Evolutionary conservation across 2,329 filamentous ascomycete genomes (phyloP).

Genomic region (Fusarium metavorans): DNA sequence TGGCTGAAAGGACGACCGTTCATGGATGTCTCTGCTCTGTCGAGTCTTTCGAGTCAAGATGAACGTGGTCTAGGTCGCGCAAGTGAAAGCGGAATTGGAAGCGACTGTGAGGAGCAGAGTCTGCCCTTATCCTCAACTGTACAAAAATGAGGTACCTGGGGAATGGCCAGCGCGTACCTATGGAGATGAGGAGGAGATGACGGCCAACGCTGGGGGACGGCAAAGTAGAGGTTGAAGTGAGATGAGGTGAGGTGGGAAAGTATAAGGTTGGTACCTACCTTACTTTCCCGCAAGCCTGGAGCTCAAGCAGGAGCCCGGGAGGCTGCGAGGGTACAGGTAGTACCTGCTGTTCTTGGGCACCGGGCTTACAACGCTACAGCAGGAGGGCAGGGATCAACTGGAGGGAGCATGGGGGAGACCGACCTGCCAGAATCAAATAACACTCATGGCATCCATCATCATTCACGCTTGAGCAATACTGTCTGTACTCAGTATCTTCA

Average conservation of each 20-base stretch:
- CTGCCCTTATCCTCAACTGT: slow-evolving; percentile 7
- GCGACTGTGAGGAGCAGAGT: slow-evolving; percentile 16
- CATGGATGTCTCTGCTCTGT: slow-evolving; percentile 17
- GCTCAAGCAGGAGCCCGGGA: neutral
- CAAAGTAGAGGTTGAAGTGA: slow-evolving; percentile 1
- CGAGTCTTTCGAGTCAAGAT: slow-evolving; percentile 15
- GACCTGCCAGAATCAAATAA: slow-evolving; percentile 21
- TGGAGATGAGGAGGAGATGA: slow-evolving; percentile 1
- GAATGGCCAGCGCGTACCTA: neutral
- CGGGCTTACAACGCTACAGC: neutral
- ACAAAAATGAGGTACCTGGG: slow-evolving; percentile 1
- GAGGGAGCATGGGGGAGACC: slow-evolving; percentile 19
- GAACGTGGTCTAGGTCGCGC: slow-evolving; percentile 12
- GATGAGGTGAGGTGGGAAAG: slow-evolving; percentile 21
- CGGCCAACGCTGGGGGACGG: slow-evolving; percentile 3
- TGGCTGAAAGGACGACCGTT: slow-evolving; percentile 31
- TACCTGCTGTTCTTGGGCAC: slow-evolving; percentile 6
- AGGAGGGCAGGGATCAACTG: slow-evolving; percentile 20
- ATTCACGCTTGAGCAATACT: neutral
- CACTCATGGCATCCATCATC: neutral
- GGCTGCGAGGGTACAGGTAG: neutral
- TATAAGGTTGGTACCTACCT: slow-evolving; percentile 23
- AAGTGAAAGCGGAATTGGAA: slow-evolving; percentile 13
- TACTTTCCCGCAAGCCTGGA: neutral
- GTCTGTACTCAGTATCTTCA: neutral